Base-by-base conservation (phyloP, 441 rosid species). In the Corymbia calophylla region DNA sequence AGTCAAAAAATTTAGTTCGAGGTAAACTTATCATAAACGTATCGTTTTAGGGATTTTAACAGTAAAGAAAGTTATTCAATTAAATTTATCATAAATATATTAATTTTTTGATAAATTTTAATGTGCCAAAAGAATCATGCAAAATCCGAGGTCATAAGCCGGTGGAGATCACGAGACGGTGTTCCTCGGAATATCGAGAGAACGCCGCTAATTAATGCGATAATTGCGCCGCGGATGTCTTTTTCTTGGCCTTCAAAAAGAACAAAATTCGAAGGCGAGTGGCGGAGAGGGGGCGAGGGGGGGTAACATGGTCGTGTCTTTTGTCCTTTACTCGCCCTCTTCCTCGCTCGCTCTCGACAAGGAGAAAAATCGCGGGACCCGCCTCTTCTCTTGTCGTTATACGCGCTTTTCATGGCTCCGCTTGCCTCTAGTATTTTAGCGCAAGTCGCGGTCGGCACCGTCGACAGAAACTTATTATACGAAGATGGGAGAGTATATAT, bases 91-190 rank as follows among this genome's bases (percentile, higher is more conserved):
- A 5, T 39, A 5, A 4, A 39, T 39, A 39, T 39, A 39, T 39
- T 39, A 39, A 39, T 4, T 39, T 39, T 39, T 39, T 39, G 6
- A 39, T 39, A 39, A 39, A 39, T 39, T 56, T 56, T 56, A 23
- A 23, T 0, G 62, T 9, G 6, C 13, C 11, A 4, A 5, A 9
- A 56, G 62, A 9, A 9, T 56, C 4, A 23, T 4, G 29, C 2
- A 2, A 23, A 23, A 56, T 56, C 29, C 62, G 29, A 29, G 12
- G 29, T 8, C 29, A 10, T 25, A 23, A 9, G 62, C 11, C 62
- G 62, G 62, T 56, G 5, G 62, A 56, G 62, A 56, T 56, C 29
- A 23, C 62, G 62, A 23, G 62, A 56, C 1, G 2, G 62, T 23
- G 62, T 23, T 27, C 62, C 5, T 9, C 9, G 11, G 62, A 23